Conservation (phyloP, 768 basidiomycete genomes). For the Hericium coralloides region DNA sequence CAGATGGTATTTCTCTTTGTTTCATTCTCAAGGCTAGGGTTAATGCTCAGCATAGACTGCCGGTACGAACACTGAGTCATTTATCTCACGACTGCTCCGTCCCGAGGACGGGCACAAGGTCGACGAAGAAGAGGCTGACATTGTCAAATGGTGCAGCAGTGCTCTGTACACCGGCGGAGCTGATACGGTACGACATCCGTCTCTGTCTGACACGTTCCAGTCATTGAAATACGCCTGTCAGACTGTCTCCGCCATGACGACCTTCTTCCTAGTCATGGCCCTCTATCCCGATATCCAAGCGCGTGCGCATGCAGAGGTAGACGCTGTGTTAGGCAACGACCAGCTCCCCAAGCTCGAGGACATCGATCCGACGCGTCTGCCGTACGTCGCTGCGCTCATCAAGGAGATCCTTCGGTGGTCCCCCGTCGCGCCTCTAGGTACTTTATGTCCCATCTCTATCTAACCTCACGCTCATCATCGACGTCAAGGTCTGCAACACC, state of each 20-base stretch:
- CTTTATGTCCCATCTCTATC: background rate
- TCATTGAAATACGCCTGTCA: background rate
- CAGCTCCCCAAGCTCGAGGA: constrained; percentile 3
- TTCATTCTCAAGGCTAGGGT: background rate
- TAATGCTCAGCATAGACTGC: constrained; percentile 8
- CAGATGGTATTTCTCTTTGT: background rate
- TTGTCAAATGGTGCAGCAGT: constrained; percentile 8
- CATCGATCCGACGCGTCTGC: background rate
- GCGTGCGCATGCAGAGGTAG: constrained; percentile 24
- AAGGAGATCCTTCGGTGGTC: constrained; percentile 10
- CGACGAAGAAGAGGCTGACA: constrained; percentile 1
- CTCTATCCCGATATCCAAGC: constrained; percentile 21
- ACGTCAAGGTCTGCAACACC: background rate
- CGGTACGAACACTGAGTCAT: background rate
- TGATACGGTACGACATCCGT: background rate
- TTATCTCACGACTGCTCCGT: background rate
- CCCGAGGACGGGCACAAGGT: background rate
- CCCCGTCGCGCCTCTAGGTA: background rate
- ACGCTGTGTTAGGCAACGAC: constrained; percentile 8
- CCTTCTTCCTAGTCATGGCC: constrained; percentile 24
- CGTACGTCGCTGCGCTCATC: constrained; percentile 7
- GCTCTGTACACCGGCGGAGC: background rate
- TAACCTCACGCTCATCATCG: background rate
- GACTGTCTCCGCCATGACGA: constrained; percentile 10
- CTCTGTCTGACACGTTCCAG: too few species aligned